Base-by-base conservation (phyloP, 495 filamentous ascomycete genomes). In the Penicillium desertorum region DNA sequence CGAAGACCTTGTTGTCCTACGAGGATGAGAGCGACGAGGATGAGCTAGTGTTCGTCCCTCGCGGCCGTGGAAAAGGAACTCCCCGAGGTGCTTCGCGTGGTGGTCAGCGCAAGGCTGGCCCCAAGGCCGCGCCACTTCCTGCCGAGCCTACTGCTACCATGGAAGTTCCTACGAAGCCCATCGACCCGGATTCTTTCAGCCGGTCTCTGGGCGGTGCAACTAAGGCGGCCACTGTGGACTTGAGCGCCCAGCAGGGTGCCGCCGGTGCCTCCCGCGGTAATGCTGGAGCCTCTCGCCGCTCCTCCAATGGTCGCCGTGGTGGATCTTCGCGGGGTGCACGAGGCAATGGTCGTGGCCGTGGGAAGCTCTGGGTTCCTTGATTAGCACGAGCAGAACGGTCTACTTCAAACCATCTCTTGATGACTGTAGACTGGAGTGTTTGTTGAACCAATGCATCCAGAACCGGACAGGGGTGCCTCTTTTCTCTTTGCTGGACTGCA, bases 21-120 rank as follows among this genome's bases (percentile, higher is more conserved):
- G 79, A 81, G 30, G 72, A 76, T 16, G 76, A 77, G 7, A 82
- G 79, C 48, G 83, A 86, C 23, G 84, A 85, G 51, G 83, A 86
- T 60, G 80, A 83, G 46, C 71, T 86, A 7, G 79, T 85, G 27
- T 80, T 83, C 61, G 78, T 80, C 39, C 79, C 79, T 16, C 78
- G 77, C 19, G 75, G 75, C 36, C 75, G 72, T 43, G 74, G 74
- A 27, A 79, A 76, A 57, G 70, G 71, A 10, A 39, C 64, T 16
- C 70, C 71, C 34, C 75, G 62, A 63, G 76, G 70, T 56, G 45
- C 58, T 12, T 52, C 59, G 11, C 58, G 49, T 25, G 61, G 53
- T 48, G 64, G 54, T 41, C 59, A 61, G 51, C 63, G 63, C 51
- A 76, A 71, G 54, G 50, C 60, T 46, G 60, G 48, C 22, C 64